A percentile compares a stretch with the other conserved stretches of the same genome.
phyloP scores from a whole-genome alignment of 2,329 filamentous ascomycete species.

The Ceratocystis smalleyi region DNA sequence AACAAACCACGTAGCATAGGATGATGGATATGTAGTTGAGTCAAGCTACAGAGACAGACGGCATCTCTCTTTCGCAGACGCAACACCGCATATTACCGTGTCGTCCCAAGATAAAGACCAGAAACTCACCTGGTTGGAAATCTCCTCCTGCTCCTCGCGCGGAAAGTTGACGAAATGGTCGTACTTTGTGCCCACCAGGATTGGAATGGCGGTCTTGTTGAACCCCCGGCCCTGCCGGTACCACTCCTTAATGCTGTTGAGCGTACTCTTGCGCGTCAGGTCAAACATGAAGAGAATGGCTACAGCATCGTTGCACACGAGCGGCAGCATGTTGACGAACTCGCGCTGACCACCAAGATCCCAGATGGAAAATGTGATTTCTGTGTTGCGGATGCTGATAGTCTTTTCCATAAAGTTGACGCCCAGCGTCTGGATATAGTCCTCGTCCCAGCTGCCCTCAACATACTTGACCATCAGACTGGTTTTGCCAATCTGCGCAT shows the following conservation, averaged over 20 bases:
- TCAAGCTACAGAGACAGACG: not conserved
- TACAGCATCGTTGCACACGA: constrained; percentile 98
- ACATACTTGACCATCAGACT: constrained; percentile 99
- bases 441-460: constrained; percentile 97
- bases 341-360: constrained; percentile 94
- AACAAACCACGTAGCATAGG: no score
- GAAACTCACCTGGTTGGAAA: constrained; percentile 67
- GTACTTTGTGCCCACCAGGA: constrained; percentile 94
- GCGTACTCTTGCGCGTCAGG: constrained; percentile 87
- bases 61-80: not conserved
- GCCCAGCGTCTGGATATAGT: constrained; percentile 96
- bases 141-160: constrained; percentile 93
- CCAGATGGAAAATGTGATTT: constrained; percentile 99
- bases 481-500: constrained; percentile 98
- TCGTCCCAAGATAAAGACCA: no score
- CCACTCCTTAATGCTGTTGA: constrained; percentile 99
- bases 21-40: no score
- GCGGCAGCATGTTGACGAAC: constrained; percentile 97
- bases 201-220: constrained; percentile 99
- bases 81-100: not conserved
- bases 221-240: constrained; percentile 94
- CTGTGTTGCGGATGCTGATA: constrained; percentile 96
- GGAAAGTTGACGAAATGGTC: constrained; percentile 99
- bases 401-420: constrained; percentile 99
- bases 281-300: constrained; percentile 99